Conservation (phyloP, 768 basidiomycete genomes). For the Phaffia australis region DNA sequence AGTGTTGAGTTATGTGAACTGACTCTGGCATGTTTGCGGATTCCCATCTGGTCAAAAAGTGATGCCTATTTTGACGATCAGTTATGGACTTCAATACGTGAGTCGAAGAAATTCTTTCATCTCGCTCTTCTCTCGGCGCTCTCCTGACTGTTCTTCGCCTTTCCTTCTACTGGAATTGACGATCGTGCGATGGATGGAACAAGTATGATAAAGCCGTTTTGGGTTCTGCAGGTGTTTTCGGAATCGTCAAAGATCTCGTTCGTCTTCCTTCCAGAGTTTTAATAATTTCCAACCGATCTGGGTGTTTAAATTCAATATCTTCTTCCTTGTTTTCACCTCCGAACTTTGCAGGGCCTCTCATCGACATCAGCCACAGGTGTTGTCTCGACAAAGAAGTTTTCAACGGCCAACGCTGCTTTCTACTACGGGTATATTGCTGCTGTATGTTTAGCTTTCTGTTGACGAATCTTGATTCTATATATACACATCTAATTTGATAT, state of each 20-base stretch:
- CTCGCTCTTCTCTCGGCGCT: not conserved
- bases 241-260: conserved; percentile 35
- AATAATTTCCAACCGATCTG: not conserved
- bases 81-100: conserved; percentile 33
- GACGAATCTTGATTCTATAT: not conserved
- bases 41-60: conserved; percentile 26
- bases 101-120: conserved; percentile 1
- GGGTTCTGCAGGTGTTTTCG: conserved; percentile 35
- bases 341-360: conserved; percentile 28
- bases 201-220: conserved; percentile 35
- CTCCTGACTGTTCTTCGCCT: not conserved
- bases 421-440: conserved; percentile 37
- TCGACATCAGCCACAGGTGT: conserved; percentile 28
- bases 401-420: conserved; percentile 37
- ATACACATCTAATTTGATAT: not conserved
- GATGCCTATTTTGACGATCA: conserved; percentile 37
- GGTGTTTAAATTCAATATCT: not conserved
- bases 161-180: not conserved
- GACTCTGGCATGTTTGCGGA: not conserved
- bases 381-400: conserved; percentile 32
- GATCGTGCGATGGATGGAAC: conserved; percentile 28
- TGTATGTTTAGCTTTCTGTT: not conserved
- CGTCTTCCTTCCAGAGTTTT: not conserved
- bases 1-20: not conserved
- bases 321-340: not conserved